Evolutionary conservation across 1,139 yeast genomes (phyloP), one percentile per base, ranked within the genome.

Genomic region (Lodderomyces oxycetoniae): DNA sequence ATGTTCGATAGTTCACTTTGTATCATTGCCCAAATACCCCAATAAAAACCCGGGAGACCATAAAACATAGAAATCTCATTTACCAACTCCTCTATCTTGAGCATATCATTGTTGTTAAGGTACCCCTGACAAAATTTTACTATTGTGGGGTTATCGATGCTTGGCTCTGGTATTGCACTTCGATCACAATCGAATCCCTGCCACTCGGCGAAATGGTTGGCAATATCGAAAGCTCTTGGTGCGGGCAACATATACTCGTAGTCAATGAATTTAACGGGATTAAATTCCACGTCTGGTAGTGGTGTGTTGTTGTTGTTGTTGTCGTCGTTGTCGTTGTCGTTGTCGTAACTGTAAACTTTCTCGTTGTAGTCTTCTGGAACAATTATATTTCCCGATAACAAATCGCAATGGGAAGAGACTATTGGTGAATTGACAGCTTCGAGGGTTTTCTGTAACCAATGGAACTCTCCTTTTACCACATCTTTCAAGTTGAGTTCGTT

Each of bases 151-250:
- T 79, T 77, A 3, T 51, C 38, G 4, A 42, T 43, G 1, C 58
- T 37, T 1, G 85, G 83, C 7, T 55, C 53, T 0, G 87, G 89
- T 26, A 83, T 79, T 5, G 74, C 71, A 9, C 66, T 57, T 16
- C 74, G 66, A 43, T 78, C 76, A 54, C 93, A 84, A 42, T 79
- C 77, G 47, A 81, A 82, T 1, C 94, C 94, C 52, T 84, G 93
- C 91, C 91, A 84, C 57, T 84, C 94, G 52, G 83, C 80, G 46
- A 84, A 77, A 55, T 84, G 93, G 52, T 84, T 84, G n/a, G 93
- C 87, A 15, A 84, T 76, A 52, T 84, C 94, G 52, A 82, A 84
- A 0, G 86, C 91, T 38, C 91, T 59, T 2, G 93, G 89, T 2
- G 87, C 86, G 3, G 85, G 84, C 48, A 80, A 67, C 72, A 85